phyloP scores from a whole-genome alignment of 2,329 filamentous ascomycete genomes.

The Dactylellina cionopaga region DNA sequence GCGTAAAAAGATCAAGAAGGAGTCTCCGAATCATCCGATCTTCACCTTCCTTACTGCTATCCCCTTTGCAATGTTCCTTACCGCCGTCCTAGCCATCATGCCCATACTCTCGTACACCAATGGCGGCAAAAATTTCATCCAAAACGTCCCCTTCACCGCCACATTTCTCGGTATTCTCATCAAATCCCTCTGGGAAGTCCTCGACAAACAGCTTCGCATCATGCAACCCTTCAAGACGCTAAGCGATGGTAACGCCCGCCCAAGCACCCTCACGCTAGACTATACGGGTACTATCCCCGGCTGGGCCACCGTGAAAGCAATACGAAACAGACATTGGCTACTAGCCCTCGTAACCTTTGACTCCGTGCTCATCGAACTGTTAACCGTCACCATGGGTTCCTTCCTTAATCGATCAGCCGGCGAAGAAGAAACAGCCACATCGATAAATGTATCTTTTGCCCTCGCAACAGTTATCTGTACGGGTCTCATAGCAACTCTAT shows the following conservation, averaged over 20 bases:
- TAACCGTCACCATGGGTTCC: conserved; percentile 75
- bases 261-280: conserved; percentile 74
- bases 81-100: conserved; percentile 69
- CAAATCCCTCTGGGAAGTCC: conserved; percentile 74
- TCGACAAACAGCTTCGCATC: conserved; percentile 76
- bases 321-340: conserved; percentile 72
- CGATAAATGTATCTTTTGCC: conserved; percentile 73
- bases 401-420: conserved; percentile 68
- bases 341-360: conserved; percentile 76
- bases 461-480: conserved; percentile 72
- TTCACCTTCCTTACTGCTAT: conserved; percentile 72
- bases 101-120: conserved; percentile 72
- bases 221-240: conserved; percentile 80
- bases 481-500: conserved; percentile 71
- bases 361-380: conserved; percentile 76
- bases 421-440: conserved; percentile 68
- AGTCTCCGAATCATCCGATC: conserved; percentile 66
- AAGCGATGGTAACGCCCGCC: conserved; percentile 71
- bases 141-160: conserved; percentile 72
- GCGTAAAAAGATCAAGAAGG: conserved; percentile 43
- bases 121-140: conserved; percentile 66
- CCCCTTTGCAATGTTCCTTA: conserved; percentile 70
- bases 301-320: conserved; percentile 71
- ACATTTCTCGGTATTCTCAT: conserved; percentile 73
- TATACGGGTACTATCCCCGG: conserved; percentile 78